A percentile compares a stretch with the other conserved stretches of the same genome.
Conservation (phyloP, 345 rosid species). For the Hypericum androsaemum region DNA sequence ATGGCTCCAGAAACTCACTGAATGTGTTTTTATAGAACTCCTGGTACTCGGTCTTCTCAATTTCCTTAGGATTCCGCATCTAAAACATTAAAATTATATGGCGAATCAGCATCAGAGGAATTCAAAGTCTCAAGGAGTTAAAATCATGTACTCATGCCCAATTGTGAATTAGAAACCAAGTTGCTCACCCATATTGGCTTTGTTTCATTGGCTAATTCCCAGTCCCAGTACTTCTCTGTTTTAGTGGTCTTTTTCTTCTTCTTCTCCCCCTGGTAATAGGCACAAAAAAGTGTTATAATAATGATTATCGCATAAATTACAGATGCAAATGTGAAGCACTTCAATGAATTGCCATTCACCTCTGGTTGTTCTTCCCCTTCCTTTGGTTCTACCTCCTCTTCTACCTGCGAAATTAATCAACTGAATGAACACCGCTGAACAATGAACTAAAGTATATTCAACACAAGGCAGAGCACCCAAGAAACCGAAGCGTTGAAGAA, state of each 20-base stretch:
- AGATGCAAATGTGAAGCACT: neutral
- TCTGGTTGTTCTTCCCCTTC: slow-evolving; percentile 80
- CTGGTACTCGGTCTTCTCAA: slow-evolving; percentile 66
- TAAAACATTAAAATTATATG: slow-evolving; percentile 15
- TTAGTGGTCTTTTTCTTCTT: slow-evolving; percentile 73
- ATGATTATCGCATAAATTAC: neutral
- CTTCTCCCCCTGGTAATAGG: slow-evolving; percentile 51
- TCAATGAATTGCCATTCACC: slow-evolving; percentile 28
- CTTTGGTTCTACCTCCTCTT: slow-evolving; percentile 74
- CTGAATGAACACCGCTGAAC: slow-evolving; percentile 4
- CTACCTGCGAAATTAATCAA: slow-evolving; percentile 44
- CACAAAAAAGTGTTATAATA: slow-evolving; percentile 10
- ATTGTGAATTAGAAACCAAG: too few species aligned
- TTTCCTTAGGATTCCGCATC: slow-evolving; percentile 84
- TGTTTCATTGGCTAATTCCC: slow-evolving; percentile 92
- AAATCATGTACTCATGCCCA: neutral
- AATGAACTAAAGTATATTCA: neutral
- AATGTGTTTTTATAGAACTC: slow-evolving; percentile 94
- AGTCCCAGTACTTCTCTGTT: slow-evolving; percentile 97
- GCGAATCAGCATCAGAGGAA: neutral
- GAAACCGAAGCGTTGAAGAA: neutral
- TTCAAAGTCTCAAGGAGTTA: neutral
- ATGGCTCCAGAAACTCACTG: slow-evolving; percentile 87
- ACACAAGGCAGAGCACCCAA: neutral
- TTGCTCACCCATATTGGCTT: slow-evolving; percentile 88